These are phyloP conservation scores for Hanseniaspora osmophila DNA, from an alignment of 805 yeast species.

Conservation along the genomic window DNA sequence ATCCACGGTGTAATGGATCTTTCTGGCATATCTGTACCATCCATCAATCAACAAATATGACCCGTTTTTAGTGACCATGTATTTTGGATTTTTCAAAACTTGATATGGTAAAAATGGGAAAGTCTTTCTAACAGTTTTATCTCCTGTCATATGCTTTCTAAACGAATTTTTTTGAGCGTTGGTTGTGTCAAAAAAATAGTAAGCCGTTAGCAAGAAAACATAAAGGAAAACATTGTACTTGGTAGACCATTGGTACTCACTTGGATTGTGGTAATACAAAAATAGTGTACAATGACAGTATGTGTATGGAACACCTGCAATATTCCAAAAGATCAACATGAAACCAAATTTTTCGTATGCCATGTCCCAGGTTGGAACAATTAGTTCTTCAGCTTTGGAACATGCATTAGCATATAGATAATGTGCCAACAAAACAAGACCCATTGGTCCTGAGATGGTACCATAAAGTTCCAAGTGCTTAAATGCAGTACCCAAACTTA, in stretches of 20 bases:
- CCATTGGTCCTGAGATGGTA: constrained; percentile 59
- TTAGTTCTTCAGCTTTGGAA: constrained; percentile 92
- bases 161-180: constrained; percentile 92
- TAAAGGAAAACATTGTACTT: constrained; percentile 44
- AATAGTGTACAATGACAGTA: constrained; percentile 87
- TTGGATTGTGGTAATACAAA: constrained; percentile 70
- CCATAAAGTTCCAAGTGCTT: constrained; percentile 79
- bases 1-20: constrained; percentile 91
- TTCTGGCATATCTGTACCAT: constrained; percentile 88
- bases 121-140: constrained; percentile 58
- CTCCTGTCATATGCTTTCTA: constrained; percentile 75
- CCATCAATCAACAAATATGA: constrained; percentile 80
- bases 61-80: constrained; percentile 75
- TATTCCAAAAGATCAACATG: constrained; percentile 97
- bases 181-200: constrained; percentile 87
- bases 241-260: constrained; percentile 63
- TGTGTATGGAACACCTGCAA: constrained; percentile 97
- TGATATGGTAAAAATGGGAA: constrained; percentile 90
- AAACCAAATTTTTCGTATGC: constrained; percentile 98
- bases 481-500: constrained; percentile 58
- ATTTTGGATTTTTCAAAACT: constrained; percentile 68
- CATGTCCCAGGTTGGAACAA: constrained; percentile 98
- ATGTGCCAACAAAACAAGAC: constrained; percentile 64
- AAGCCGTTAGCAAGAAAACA: constrained; percentile 47
- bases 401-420: constrained; percentile 95